These are phyloP conservation scores for Teratosphaeriaceae sp. DNA, from an alignment of 2,329 filamentous ascomycete species.

Conservation along the genomic window DNA sequence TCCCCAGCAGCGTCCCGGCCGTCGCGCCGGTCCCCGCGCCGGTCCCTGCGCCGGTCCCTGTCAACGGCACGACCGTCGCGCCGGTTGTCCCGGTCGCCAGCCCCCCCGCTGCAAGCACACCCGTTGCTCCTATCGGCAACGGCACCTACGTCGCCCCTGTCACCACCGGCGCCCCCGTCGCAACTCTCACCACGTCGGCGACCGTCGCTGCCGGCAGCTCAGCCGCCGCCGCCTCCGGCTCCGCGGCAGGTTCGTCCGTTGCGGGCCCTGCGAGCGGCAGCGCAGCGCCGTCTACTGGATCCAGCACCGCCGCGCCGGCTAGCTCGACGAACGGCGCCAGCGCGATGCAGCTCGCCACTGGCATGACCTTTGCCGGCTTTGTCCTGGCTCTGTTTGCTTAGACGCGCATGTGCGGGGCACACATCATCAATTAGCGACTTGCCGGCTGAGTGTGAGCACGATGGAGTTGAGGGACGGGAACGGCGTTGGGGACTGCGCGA, in stretches of 20 bases:
- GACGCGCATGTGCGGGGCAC: too few species aligned
- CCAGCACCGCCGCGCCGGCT: constrained; percentile 10
- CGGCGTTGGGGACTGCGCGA: not conserved
- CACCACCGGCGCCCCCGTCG: not conserved
- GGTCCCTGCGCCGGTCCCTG: not conserved
- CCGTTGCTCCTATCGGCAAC: constrained; percentile 7
- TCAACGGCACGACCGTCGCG: constrained; percentile 12
- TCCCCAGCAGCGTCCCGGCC: constrained; percentile 2
- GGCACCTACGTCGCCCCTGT: not conserved
- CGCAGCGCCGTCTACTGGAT: constrained; percentile 5
- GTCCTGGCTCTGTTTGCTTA: constrained; percentile 16
- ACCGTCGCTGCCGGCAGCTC: not conserved
- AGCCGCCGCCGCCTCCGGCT: not conserved
- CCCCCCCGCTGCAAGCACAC: constrained; percentile 2
- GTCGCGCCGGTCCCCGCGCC: constrained; percentile 14
- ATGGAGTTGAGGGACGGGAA: not conserved
- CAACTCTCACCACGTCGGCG: not conserved
- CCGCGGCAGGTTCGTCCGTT: constrained; percentile 7
- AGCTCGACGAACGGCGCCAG: constrained; percentile 8
- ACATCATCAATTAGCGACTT: not conserved
- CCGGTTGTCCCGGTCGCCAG: constrained; percentile 8
- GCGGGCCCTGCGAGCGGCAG: constrained; percentile 9
- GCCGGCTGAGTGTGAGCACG: not conserved
- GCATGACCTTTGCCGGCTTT: constrained; percentile 11
- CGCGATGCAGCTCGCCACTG: not conserved